phyloP scores from a whole-genome alignment of 257 asterid genomes.

The Anisodus acutangulus region DNA sequence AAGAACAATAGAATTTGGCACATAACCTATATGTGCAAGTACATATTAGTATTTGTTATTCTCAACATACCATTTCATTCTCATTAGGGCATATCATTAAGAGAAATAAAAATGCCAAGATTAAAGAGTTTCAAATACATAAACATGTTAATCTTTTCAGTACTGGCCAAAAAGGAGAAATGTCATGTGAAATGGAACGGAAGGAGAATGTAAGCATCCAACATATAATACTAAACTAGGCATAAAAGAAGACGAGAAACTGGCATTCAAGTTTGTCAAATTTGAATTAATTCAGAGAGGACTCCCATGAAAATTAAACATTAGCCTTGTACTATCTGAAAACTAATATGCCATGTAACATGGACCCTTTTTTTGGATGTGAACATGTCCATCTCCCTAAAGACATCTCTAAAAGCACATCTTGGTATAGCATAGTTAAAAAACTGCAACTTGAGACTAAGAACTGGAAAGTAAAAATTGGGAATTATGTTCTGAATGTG shows the following conservation, averaged over 20 bases:
- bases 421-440: neutral
- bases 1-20: no score
- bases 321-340: neutral
- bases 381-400: neutral
- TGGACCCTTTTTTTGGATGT: neutral
- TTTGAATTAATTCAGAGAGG: conserved; percentile 11
- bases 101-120: neutral
- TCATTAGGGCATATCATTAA: neutral
- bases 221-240: neutral
- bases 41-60: neutral
- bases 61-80: conserved; percentile 1
- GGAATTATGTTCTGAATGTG: neutral
- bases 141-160: neutral
- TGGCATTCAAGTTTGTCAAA: conserved; percentile 16
- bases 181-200: neutral
- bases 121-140: neutral
- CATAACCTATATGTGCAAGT: neutral
- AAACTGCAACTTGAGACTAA: neutral
- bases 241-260: neutral
- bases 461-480: neutral
- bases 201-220: neutral
- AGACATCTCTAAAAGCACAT: conserved; percentile 1
- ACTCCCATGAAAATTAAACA: neutral
- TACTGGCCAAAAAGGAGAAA: neutral
- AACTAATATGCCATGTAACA: neutral